These are phyloP conservation scores for Viola odorata DNA, from an alignment of 345 rosid species.

Conservation along the genomic window DNA sequence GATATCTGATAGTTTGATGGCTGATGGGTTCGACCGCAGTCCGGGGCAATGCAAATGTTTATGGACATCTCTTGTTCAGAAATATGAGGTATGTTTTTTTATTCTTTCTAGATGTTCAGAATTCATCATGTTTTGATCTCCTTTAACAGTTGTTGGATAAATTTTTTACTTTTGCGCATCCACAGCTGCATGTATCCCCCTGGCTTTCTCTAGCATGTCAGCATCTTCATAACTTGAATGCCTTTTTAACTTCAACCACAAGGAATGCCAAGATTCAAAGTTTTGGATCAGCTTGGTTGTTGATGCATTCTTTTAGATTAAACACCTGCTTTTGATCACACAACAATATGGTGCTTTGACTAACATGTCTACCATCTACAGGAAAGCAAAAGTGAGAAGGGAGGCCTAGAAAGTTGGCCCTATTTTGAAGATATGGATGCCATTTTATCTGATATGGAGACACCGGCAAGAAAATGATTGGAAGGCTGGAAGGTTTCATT, in stretches of 20 bases:
- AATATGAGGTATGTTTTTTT: constrained; percentile 62
- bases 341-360: too few species aligned
- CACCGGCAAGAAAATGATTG: constrained; percentile 30
- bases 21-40: constrained; percentile 60
- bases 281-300: too few species aligned
- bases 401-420: constrained; percentile 51
- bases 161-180: background rate
- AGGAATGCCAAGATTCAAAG: too few species aligned
- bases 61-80: constrained; percentile 80
- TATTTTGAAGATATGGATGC: constrained; percentile 65
- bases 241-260: too few species aligned
- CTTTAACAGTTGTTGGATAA: background rate
- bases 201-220: background rate
- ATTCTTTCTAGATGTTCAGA: background rate
- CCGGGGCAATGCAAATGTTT: constrained; percentile 88
- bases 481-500: background rate
- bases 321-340: too few species aligned
- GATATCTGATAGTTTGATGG: constrained; percentile 52
- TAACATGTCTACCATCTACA: constrained; percentile 12
- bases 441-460: constrained; percentile 49
- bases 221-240: background rate
- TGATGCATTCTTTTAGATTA: too few species aligned
- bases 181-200: background rate
- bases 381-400: constrained; percentile 53
- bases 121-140: background rate